phyloP scores from a whole-genome alignment of 169 alveolate species.

The Miamiensis avidus region DNA sequence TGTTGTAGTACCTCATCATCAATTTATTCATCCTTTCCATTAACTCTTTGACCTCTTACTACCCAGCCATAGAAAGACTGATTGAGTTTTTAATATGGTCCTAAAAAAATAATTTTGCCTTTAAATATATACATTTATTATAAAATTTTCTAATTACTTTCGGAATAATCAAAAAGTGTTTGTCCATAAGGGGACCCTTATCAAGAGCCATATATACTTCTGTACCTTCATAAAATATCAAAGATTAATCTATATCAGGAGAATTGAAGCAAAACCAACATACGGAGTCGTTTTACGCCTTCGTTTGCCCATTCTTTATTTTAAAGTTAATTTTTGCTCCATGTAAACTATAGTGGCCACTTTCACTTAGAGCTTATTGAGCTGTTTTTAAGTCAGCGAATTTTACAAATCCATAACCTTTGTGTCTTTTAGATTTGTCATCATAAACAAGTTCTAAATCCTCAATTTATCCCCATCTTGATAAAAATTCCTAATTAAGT shows the following conservation, averaged over 20 bases:
- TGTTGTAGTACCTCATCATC: not conserved
- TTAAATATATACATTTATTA: too few relatives aligned
- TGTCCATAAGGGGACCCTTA: slow-evolving; percentile 10
- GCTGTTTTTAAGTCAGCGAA: slow-evolving; percentile 2
- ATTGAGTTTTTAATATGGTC: slow-evolving; percentile 5
- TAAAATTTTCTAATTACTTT: not conserved
- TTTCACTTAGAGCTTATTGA: slow-evolving; percentile 4
- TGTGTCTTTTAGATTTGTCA: slow-evolving; percentile 15
- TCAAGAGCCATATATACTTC: slow-evolving; percentile 14
- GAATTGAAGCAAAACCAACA: slow-evolving; percentile 24
- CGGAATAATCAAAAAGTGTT: slow-evolving; percentile 20
- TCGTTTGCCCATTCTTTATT: not conserved
- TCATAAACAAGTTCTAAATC: slow-evolving; percentile 15
- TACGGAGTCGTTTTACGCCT: not conserved
- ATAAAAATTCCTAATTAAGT: not conserved
- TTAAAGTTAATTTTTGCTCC: slow-evolving; percentile 11
- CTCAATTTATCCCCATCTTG: slow-evolving; percentile 18
- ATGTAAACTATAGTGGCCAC: slow-evolving; percentile 1
- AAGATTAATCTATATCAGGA: slow-evolving; percentile 17
- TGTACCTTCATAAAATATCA: slow-evolving; percentile 14
- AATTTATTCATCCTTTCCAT: not conserved
- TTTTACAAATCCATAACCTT: slow-evolving; percentile 26
- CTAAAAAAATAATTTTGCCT: too few relatives aligned
- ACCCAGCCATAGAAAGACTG: not conserved
- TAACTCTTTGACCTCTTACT: not conserved